Base-by-base conservation (phyloP, 345 rosid genomes). In the Brassica incana region DNA sequence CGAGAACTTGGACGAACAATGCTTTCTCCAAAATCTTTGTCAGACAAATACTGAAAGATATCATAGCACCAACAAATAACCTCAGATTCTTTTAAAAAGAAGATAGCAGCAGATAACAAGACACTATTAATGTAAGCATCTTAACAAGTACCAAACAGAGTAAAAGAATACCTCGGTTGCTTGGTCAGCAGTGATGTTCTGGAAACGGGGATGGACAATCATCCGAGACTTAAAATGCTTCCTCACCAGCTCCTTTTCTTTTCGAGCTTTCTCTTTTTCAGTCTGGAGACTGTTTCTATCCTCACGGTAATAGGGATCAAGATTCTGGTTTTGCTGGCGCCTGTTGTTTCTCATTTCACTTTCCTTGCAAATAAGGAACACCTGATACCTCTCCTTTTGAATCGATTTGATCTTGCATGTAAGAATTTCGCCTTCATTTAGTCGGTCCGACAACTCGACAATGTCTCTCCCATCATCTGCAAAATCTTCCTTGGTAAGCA, bases 181-280 rank as follows among this genome's bases (percentile, higher is more conserved):
- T 85, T 88, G 91, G 83, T 96, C 99, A 14, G 97, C 94, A 7
- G 97, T 88, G 73, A 92, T 90, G 83, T 96, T 96, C 85, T 93
- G 97, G 78, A 96, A 96, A 63, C 97, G 97, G 32, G 99, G 99
- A 89, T 96, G 99, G 72, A 91, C 94, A 71, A 96, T 96, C 98
- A 96, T 89, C 82, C 98, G 84, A 5, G 90, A 90, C 86, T 93
- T 96, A 71, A 96, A 96, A 81, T 96, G 97, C 80, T 88, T 96
- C 90, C 86, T 95, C 50, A 91, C 97, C 23, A 88, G 90, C 81
- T 95, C 97, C 87, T 89, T 92, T 77, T 90, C 99, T 84, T 92
- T 96, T 69, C 89, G 90, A 73, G 94, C 97, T 80, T 91, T 96
- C 74, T 90, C 98, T 85, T 92, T 93, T 62, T 88, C 95, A 60